Conservation (phyloP, 73 alveolate species). For the Tetrahymena thermophila region DNA sequence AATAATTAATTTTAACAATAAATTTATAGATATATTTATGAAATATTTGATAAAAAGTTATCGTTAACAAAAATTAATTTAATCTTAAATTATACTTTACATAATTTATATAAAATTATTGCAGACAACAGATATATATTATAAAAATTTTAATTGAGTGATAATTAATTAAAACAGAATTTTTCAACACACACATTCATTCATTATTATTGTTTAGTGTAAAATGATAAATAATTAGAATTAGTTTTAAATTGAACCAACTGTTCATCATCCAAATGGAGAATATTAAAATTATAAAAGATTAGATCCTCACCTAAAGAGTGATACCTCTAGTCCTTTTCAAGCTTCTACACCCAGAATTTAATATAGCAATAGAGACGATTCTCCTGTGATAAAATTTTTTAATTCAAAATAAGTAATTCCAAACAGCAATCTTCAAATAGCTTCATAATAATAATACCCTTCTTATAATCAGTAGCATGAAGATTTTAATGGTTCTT, state of each 20-base stretch:
- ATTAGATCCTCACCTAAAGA: neutral
- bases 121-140: neutral
- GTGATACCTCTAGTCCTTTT: neutral
- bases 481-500: neutral
- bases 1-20: neutral
- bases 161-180: neutral
- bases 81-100: neutral
- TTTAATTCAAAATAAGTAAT: neutral
- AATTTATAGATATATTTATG: neutral
- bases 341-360: neutral
- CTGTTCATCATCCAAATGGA: neutral
- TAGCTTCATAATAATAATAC: neutral
- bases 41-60: neutral
- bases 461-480: neutral
- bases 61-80: neutral
- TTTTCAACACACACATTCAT: neutral
- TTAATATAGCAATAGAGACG: neutral
- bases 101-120: neutral
- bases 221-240: neutral
- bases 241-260: neutral
- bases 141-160: neutral
- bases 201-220: neutral
- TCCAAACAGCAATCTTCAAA: neutral
- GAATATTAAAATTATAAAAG: neutral
- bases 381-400: neutral